Conservation (phyloP, 2,329 filamentous ascomycete species). For the Colletotrichum sp. region DNA sequence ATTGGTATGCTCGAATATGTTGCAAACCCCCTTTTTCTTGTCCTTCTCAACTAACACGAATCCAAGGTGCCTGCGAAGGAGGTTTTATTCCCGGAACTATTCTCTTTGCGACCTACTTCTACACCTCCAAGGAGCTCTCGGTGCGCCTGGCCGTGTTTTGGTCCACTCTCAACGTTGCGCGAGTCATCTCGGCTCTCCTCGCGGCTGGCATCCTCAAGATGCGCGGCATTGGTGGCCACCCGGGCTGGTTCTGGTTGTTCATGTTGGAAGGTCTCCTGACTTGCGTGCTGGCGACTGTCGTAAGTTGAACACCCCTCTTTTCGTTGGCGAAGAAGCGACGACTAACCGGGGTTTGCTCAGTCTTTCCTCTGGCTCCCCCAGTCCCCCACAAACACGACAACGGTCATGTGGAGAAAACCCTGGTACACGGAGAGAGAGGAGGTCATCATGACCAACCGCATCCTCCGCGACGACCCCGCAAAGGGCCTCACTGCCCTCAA, state of each 20-base stretch:
- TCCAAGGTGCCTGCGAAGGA: constrained; percentile 42
- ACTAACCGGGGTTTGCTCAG: constrained; percentile 37
- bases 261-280: constrained; percentile 50
- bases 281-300: constrained; percentile 53
- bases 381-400: constrained; percentile 42
- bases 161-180: constrained; percentile 52
- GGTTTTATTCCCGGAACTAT: constrained; percentile 55
- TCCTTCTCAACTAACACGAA: not conserved
- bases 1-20: constrained; percentile 27
- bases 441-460: constrained; percentile 61
- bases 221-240: constrained; percentile 48
- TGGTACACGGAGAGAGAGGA: constrained; percentile 65
- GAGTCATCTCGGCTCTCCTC: constrained; percentile 52
- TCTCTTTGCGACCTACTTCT: constrained; percentile 51
- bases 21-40: not conserved
- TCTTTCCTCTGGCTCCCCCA: constrained; percentile 35
- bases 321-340: not conserved
- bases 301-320: constrained; percentile 19
- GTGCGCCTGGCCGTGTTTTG: constrained; percentile 73
- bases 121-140: constrained; percentile 29
- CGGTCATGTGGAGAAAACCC: constrained; percentile 54
- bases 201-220: constrained; percentile 54
- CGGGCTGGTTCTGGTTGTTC: constrained; percentile 63
- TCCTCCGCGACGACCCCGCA: constrained; percentile 59
- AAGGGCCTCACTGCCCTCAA: constrained; percentile 54